A percentile compares a stretch with the other conserved stretches of the same genome.
Evolutionary conservation across 305 asterid species (phyloP).

Genomic region (Andrographis paniculata): DNA sequence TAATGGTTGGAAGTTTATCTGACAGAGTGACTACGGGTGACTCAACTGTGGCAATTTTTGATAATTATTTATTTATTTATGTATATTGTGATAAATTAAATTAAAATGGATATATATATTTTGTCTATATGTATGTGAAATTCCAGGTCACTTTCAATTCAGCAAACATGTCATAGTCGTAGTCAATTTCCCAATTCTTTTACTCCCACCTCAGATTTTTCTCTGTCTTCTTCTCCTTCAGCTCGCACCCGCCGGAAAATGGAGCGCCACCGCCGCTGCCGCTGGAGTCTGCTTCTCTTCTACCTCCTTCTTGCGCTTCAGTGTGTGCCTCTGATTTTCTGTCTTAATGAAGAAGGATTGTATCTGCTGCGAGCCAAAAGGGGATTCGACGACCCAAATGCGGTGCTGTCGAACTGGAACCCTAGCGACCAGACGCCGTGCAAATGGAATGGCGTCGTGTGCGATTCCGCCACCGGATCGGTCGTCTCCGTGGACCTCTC

Average conservation of each 20-base stretch:
- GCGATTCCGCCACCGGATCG: slow-evolving; percentile 38
- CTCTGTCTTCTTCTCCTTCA: background rate
- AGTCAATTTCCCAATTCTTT: too few species aligned
- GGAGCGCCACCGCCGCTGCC: slow-evolving; percentile 23
- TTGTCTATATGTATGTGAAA: too few species aligned
- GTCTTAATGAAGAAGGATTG: slow-evolving; percentile 56
- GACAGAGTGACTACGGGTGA: too few species aligned
- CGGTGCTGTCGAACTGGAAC: slow-evolving; percentile 61
- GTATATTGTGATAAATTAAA: too few species aligned
- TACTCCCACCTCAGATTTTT: too few species aligned
- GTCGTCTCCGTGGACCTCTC: slow-evolving; percentile 69
- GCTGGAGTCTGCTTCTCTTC: slow-evolving; percentile 12
- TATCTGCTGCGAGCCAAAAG: slow-evolving; percentile 56
- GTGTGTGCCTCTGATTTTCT: slow-evolving; percentile 21
- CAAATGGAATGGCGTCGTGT: slow-evolving; percentile 68
- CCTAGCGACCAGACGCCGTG: slow-evolving; percentile 56
- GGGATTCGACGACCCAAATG: slow-evolving; percentile 63
- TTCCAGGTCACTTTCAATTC: too few species aligned
- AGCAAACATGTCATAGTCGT: too few species aligned
- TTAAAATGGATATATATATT: too few species aligned
- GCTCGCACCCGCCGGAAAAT: slow-evolving; percentile 21
- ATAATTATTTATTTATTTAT: too few species aligned
- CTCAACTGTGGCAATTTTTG: too few species aligned
- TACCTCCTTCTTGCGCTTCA: slow-evolving; percentile 21
- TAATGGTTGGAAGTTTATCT: too few species aligned